A percentile compares a stretch with the other conserved stretches of the same genome.
These are phyloP conservation scores for Fabrea salina DNA, from an alignment of 169 alveolate genomes.

Conservation along the genomic window DNA sequence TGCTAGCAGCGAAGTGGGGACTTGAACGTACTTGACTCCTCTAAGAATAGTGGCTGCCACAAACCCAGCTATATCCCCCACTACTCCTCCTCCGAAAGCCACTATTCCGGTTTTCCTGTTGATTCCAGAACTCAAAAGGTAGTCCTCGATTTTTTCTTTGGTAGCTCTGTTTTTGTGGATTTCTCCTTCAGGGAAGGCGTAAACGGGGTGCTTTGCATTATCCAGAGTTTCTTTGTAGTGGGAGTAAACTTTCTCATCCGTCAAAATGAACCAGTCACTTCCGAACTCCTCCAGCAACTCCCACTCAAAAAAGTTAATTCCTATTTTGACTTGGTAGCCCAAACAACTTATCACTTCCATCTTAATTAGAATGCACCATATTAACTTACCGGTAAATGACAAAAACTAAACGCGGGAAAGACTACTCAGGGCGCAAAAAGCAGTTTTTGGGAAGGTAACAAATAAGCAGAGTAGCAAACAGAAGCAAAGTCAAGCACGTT, in stretches of 20 bases:
- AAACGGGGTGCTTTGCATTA: neutral
- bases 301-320: no score
- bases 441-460: conserved; percentile 27
- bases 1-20: conserved; percentile 72
- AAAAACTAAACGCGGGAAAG: neutral
- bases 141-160: conserved; percentile 21
- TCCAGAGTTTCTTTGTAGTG: neutral
- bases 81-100: conserved; percentile 74
- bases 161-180: neutral
- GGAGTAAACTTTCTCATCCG: no score
- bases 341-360: no score
- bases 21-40: conserved; percentile 50
- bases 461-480: conserved; percentile 21
- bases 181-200: conserved; percentile 31
- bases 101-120: conserved; percentile 23
- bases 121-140: neutral
- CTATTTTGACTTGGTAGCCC: no score
- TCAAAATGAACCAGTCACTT: no score
- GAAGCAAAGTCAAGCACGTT: conserved; percentile 25
- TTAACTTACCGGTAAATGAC: no score
- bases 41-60: conserved; percentile 57
- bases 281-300: no score
- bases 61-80: conserved; percentile 66
- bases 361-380: no score
- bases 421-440: neutral